Evolutionary conservation across 2,329 filamentous ascomycete species (phyloP).

Genomic region (Monosporascus sp.): DNA sequence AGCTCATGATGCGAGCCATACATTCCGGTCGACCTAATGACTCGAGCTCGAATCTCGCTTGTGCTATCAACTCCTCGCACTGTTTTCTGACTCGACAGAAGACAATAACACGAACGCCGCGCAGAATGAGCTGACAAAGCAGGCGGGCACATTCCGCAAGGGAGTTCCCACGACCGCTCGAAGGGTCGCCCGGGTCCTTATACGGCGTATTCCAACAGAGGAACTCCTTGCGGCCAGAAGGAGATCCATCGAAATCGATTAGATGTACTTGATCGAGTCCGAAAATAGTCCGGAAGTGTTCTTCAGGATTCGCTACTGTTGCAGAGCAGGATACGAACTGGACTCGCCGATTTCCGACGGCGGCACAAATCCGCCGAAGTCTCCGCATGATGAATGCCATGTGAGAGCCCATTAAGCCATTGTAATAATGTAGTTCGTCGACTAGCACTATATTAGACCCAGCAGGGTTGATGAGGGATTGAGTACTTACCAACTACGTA

Average conservation of each 20-base stretch:
- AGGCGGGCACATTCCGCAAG: conserved; percentile 82
- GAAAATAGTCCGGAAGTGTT: conserved; percentile 94
- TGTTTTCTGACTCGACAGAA: conserved; percentile 86
- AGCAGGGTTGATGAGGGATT: conserved; percentile 13
- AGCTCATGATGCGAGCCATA: conserved; percentile 81
- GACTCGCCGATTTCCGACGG: conserved; percentile 77
- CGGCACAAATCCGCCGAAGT: conserved; percentile 79
- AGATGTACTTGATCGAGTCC: conserved; percentile 75
- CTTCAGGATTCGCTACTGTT: conserved; percentile 85
- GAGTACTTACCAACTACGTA: conserved; percentile 66
- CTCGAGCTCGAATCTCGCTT: conserved; percentile 72
- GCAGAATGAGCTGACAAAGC: conserved; percentile 82
- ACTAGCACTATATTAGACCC: conserved; percentile 33
- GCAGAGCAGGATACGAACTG: conserved; percentile 95
- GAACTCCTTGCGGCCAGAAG: conserved; percentile 89
- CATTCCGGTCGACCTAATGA: conserved; percentile 69
- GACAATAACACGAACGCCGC: conserved; percentile 86
- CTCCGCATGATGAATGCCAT: conserved; percentile 93
- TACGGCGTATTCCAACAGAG: conserved; percentile 97
- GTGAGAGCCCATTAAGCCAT: conserved; percentile 88
- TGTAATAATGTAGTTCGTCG: conserved; percentile 92
- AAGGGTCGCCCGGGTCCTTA: conserved; percentile 81
- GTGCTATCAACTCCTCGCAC: conserved; percentile 77
- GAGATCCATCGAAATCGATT: conserved; percentile 88
- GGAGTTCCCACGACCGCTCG: conserved; percentile 77